Evolutionary conservation across 140 eudicot genomes (phyloP).

Genomic region (Oenanthe javanica): DNA sequence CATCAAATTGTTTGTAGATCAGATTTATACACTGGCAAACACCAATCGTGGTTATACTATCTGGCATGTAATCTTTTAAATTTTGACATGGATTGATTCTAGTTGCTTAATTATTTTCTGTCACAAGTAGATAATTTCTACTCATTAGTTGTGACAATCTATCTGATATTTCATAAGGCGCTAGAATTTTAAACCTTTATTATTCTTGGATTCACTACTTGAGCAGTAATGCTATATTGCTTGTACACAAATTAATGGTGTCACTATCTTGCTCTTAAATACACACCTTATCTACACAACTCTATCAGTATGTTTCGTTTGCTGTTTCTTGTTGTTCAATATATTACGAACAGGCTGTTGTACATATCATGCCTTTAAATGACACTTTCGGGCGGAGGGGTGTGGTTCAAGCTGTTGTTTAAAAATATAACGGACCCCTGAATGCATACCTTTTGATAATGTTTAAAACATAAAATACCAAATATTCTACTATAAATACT

Average conservation of each 20-base stretch:
- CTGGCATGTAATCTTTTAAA: not conserved
- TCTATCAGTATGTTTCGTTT: not conserved
- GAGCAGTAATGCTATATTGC: not conserved
- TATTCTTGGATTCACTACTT: not conserved
- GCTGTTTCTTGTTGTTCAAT: not conserved
- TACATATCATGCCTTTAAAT: not conserved
- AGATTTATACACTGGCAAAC: not conserved
- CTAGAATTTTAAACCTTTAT: not conserved
- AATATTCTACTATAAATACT: too few relatives aligned
- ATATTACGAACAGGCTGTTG: too few relatives aligned
- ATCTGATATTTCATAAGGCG: not conserved
- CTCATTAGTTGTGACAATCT: not conserved
- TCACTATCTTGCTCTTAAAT: too few relatives aligned
- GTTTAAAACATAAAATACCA: too few relatives aligned
- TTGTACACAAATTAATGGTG: not conserved
- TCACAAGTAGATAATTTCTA: not conserved
- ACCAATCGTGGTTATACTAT: not conserved
- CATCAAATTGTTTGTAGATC: conserved; percentile 1
- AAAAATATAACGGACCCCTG: not conserved
- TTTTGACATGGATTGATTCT: not conserved
- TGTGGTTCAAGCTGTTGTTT: too few relatives aligned
- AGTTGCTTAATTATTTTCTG: not conserved
- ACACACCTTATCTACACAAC: too few relatives aligned
- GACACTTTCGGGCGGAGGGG: too few relatives aligned
- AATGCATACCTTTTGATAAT: not conserved